Percentiles rank a stretch among this genome's conserved stretches.
Conservation (phyloP, 768 basidiomycete species). For the Boletus fagicola region DNA sequence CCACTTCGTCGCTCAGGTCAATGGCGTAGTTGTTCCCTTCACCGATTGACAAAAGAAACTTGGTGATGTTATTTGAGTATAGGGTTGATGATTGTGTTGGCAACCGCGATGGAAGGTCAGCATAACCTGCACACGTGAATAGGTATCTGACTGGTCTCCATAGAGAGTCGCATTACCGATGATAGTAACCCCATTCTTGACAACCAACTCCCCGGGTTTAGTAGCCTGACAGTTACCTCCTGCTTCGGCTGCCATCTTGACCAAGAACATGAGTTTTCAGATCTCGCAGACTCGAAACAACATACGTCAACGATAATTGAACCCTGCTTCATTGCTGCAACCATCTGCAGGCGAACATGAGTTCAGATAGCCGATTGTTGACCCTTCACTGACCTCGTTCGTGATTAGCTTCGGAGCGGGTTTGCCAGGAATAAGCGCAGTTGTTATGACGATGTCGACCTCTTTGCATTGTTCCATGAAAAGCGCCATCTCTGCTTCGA, state of each 20-base stretch:
- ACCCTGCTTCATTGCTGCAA: slow-evolving; percentile 89
- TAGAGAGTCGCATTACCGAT: slow-evolving; percentile 50
- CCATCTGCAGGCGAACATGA: slow-evolving; percentile 48
- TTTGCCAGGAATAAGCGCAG: slow-evolving; percentile 83
- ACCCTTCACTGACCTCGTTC: slow-evolving; percentile 43
- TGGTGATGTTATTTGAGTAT: slow-evolving; percentile 90
- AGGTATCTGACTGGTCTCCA: slow-evolving; percentile 1
- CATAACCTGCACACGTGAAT: slow-evolving; percentile 53
- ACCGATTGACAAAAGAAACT: slow-evolving; percentile 81
- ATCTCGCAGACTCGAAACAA: not conserved
- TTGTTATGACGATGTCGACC: slow-evolving; percentile 87
- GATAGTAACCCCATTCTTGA: slow-evolving; percentile 76
- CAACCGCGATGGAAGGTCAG: slow-evolving; percentile 82
- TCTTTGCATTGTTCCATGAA: slow-evolving; percentile 88
- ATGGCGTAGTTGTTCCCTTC: slow-evolving; percentile 60
- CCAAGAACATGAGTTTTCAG: slow-evolving; percentile 14
- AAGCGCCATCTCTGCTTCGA: slow-evolving; percentile 84
- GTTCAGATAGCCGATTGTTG: not conserved
- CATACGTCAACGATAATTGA: slow-evolving; percentile 77
- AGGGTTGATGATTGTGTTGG: slow-evolving; percentile 88
- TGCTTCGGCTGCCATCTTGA: slow-evolving; percentile 66
- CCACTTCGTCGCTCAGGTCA: slow-evolving; percentile 80
- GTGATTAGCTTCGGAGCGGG: slow-evolving; percentile 85
- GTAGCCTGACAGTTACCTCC: slow-evolving; percentile 91
- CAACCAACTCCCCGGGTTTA: slow-evolving; percentile 66